phyloP scores from a whole-genome alignment of 2,329 filamentous ascomycete species.

The Aspergillus amoenus region DNA sequence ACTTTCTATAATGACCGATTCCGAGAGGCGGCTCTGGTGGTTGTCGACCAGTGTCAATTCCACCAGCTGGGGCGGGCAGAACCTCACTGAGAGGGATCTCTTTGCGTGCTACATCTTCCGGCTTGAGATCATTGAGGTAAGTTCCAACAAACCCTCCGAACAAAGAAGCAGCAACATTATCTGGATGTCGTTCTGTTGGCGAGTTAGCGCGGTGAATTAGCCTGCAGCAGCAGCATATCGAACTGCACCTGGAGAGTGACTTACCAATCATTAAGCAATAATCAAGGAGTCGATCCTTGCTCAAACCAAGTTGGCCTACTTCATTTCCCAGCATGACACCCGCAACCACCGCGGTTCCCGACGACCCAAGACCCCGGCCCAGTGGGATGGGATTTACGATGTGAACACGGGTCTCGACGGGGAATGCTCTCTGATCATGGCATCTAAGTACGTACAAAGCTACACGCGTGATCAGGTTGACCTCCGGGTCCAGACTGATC shows the following conservation, averaged over 20 bases:
- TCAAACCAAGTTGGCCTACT: conserved; percentile 75
- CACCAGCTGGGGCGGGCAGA: conserved; percentile 83
- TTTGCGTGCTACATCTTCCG: conserved; percentile 82
- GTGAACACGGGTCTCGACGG: conserved; percentile 82
- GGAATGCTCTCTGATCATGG: conserved; percentile 82
- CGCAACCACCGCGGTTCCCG: conserved; percentile 90
- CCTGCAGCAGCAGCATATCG: background rate
- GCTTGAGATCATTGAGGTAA: conserved; percentile 87
- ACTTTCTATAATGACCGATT: conserved; percentile 96
- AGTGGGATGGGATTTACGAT: conserved; percentile 95
- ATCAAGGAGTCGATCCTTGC: conserved; percentile 82
- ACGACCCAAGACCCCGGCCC: conserved; percentile 89
- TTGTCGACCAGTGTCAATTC: conserved; percentile 80
- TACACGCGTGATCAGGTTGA: conserved; percentile 90
- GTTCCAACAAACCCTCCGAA: conserved; percentile 97
- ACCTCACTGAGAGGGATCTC: conserved; percentile 96
- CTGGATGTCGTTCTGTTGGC: conserved; percentile 70
- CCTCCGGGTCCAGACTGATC: conserved; percentile 79
- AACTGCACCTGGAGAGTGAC: conserved; percentile 21
- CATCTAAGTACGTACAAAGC: conserved; percentile 93
- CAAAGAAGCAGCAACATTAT: conserved; percentile 91
- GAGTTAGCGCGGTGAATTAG: conserved; percentile 12
- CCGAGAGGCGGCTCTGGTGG: conserved; percentile 87
- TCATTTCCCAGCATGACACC: conserved; percentile 92
- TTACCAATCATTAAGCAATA: conserved; percentile 94